Conservation (phyloP, 2,329 filamentous ascomycete genomes). For the Ilyonectria mors-panacis region DNA sequence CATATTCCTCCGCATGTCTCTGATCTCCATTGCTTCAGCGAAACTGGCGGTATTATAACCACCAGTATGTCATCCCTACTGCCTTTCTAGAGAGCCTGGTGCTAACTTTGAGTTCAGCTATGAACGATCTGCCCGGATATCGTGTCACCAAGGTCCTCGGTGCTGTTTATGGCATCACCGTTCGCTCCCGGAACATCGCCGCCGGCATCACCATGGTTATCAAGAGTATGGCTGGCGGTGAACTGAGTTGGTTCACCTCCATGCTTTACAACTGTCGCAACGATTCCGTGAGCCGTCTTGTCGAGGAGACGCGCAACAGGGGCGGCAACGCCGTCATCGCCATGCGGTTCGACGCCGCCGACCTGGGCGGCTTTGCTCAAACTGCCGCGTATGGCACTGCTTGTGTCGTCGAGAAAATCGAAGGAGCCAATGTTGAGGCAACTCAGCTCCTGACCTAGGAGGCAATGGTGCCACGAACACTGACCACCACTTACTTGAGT, state of each 20-base stretch:
- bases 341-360: slow-evolving; percentile 70
- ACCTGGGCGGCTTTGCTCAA: slow-evolving; percentile 70
- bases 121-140: slow-evolving; percentile 75
- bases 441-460: slow-evolving; percentile 42
- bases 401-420: slow-evolving; percentile 69
- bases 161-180: slow-evolving; percentile 70
- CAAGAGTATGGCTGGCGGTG: slow-evolving; percentile 71
- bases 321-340: slow-evolving; percentile 74
- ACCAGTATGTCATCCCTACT: slow-evolving; percentile 56
- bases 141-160: slow-evolving; percentile 71
- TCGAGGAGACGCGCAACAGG: slow-evolving; percentile 69
- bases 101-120: slow-evolving; percentile 56
- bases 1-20: slow-evolving; percentile 58
- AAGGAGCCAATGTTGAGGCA: slow-evolving; percentile 49
- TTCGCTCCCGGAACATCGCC: slow-evolving; percentile 71
- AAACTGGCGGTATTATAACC: slow-evolving; percentile 73
- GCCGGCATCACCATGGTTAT: slow-evolving; percentile 69
- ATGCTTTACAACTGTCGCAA: slow-evolving; percentile 73
- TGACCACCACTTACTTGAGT: not conserved
- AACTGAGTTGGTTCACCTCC: slow-evolving; percentile 71
- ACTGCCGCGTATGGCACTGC: slow-evolving; percentile 74
- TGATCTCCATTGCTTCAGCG: slow-evolving; percentile 67
- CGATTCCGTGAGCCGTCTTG: slow-evolving; percentile 69
- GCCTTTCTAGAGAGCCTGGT: too few relatives aligned
- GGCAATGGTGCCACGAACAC: not conserved